Base-by-base conservation (phyloP, 805 yeast genomes). In the Candida montana region DNA sequence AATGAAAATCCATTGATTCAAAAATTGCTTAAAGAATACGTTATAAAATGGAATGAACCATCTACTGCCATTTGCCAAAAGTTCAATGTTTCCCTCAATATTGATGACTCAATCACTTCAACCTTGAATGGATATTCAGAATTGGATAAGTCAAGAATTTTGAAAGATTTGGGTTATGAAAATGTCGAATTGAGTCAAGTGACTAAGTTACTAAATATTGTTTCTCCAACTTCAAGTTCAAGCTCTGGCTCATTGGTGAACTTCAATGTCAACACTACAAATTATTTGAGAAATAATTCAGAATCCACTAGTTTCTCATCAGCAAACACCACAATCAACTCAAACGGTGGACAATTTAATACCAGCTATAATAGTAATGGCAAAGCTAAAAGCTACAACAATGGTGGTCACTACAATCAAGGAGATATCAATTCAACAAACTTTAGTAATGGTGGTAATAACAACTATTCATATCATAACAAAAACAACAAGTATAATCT, bases 21-120 rank as follows among this genome's bases (percentile, higher is more conserved):
- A 4, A 49, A 52, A 4, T 36, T 54, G 1, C 37, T 66, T 15
- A 39, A 31, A 6, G 44, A 45, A 2, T 64, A 57, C 35, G 48
- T 64, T 24, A 31, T 39, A 5, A 21, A 42, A 17, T 66, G 71
- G 72, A 61, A 65, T 47, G 67, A 65, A 8, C 37, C 44, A 49
- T 67, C 65, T 10, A 34, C 61, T 2, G 33, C 29, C 2, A 33
- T 19, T 2, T 67, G 60, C 41, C 42, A 41, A 2, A 24, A 31
- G 6, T 42, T 53, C 6, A 24, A 34, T n/a, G 19, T 39, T 2
- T 26, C 53, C 3, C 28, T 51, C 29, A 19, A 35, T 2, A 34
- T 37, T 17, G 21, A 37, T 21, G 11, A 29, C 23, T 17, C 9
- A 16, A 31, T 15, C 8, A 5, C 17, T 11, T 28, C 35, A 9